phyloP scores from a whole-genome alignment of 1,284 basidiomycete genomes.

The Heterobasidion irregulare region DNA sequence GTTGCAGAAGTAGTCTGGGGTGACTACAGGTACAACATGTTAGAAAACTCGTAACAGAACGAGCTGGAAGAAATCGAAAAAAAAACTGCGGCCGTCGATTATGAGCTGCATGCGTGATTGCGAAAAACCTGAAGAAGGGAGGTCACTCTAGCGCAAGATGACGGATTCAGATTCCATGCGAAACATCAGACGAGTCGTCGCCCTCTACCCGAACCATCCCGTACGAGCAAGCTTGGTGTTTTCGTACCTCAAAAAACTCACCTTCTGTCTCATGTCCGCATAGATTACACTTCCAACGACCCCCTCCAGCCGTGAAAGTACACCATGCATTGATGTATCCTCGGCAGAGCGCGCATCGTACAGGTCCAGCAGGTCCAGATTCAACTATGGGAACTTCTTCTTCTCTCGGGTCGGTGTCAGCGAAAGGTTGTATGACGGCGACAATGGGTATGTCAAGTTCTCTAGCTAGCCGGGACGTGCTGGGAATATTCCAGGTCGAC shows the following conservation, averaged over 20 bases:
- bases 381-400: slow-evolving; percentile 77
- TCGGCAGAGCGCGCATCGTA: slow-evolving; percentile 81
- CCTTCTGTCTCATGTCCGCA: slow-evolving; percentile 81
- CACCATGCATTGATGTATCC: slow-evolving; percentile 97
- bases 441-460: slow-evolving; percentile 84
- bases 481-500: slow-evolving; percentile 71
- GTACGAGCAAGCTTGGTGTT: too few relatives aligned
- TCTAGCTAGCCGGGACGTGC: slow-evolving; percentile 71
- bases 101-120: too few relatives aligned
- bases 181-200: too few relatives aligned
- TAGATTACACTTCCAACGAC: slow-evolving; percentile 89
- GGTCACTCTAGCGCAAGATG: too few relatives aligned
- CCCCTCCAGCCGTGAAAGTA: slow-evolving; percentile 79
- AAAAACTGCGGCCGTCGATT: too few relatives aligned
- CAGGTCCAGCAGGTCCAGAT: slow-evolving; percentile 63
- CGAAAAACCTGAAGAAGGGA: too few relatives aligned
- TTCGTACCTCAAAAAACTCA: slow-evolving; percentile 23
- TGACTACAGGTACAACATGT: slow-evolving; percentile 37
- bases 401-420: slow-evolving; percentile 75
- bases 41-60: background rate
- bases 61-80: background rate
- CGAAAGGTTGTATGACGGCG: slow-evolving; percentile 87
- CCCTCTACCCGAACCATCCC: too few relatives aligned
- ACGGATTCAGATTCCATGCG: too few relatives aligned
- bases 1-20: slow-evolving; percentile 80